Evolutionary conservation across 169 alveolate genomes (phyloP).

Genomic region (Plasmodium malariae): DNA sequence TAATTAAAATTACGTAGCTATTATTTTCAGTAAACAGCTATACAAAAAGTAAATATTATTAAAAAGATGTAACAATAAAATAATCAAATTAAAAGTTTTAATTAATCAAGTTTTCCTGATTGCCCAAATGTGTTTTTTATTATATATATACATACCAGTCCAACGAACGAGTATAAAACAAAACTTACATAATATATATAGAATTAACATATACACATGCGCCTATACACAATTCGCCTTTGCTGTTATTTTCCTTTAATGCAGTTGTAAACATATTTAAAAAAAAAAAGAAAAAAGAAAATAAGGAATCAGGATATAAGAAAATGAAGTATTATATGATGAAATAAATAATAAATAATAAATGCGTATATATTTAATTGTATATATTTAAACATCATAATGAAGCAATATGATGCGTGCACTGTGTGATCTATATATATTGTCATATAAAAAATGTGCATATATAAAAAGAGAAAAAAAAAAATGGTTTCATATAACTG

Average conservation of each 20-base stretch:
- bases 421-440: neutral
- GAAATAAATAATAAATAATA: neutral
- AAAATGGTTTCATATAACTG: neutral
- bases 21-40: no score
- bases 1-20: no score
- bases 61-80: constrained; percentile 18
- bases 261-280: neutral
- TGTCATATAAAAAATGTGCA: neutral
- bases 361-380: no score
- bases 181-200: no score
- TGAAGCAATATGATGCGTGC: neutral
- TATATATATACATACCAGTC: neutral
- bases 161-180: neutral
- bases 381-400: constrained; percentile 1
- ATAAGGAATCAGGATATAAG: neutral
- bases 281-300: neutral
- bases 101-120: constrained; percentile 18
- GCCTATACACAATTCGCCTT: neutral
- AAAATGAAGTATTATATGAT: neutral
- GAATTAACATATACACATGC: neutral
- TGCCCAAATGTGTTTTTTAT: neutral
- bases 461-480: neutral
- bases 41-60: no score
- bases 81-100: constrained; percentile 35
- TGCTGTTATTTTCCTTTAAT: neutral